These are phyloP conservation scores for Naumovozyma baii DNA, from an alignment of 805 yeast species.

Conservation along the genomic window DNA sequence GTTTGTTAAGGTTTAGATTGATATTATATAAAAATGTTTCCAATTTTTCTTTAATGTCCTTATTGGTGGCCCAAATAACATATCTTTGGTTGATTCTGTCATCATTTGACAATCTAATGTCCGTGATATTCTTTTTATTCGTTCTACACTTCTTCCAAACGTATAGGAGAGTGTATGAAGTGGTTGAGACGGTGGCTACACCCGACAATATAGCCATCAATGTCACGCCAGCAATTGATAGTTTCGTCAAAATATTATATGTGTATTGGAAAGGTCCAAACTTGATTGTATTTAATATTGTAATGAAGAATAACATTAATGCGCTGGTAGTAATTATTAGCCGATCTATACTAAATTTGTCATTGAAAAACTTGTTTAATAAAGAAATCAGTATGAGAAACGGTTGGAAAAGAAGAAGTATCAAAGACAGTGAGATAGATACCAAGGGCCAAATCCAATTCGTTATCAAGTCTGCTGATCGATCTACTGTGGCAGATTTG, in stretches of 20 bases:
- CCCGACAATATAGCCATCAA: slow-evolving; percentile 28
- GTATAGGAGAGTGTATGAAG: slow-evolving; percentile 19
- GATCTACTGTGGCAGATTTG: slow-evolving; percentile 14
- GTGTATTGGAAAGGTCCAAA: slow-evolving; percentile 27
- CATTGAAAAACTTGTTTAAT: slow-evolving; percentile 25
- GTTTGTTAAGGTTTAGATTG: slow-evolving; percentile 10
- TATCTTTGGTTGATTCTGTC: slow-evolving; percentile 8
- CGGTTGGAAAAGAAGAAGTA: slow-evolving; percentile 24
- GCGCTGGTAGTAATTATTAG: slow-evolving; percentile 16
- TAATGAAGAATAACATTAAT: slow-evolving; percentile 8
- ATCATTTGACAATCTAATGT: neutral
- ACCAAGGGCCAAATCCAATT: slow-evolving; percentile 23
- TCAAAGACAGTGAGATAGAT: slow-evolving; percentile 14
- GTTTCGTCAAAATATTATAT: slow-evolving; percentile 23
- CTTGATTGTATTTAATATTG: slow-evolving; percentile 9
- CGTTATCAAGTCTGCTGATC: slow-evolving; percentile 15
- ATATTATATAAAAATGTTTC: slow-evolving; percentile 15
- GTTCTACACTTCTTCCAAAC: slow-evolving; percentile 8
- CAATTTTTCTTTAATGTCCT: slow-evolving; percentile 11
- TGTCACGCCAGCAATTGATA: slow-evolving; percentile 27
- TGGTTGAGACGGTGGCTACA: slow-evolving; percentile 27
- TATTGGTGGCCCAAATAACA: slow-evolving; percentile 20
- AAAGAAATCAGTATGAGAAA: slow-evolving; percentile 22
- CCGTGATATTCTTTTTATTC: neutral
- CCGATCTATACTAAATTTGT: slow-evolving; percentile 16